Percentiles rank a stretch among this genome's conserved stretches.
These are phyloP conservation scores for Clathrus columnatus DNA, from an alignment of 768 basidiomycete genomes.

Conservation along the genomic window DNA sequence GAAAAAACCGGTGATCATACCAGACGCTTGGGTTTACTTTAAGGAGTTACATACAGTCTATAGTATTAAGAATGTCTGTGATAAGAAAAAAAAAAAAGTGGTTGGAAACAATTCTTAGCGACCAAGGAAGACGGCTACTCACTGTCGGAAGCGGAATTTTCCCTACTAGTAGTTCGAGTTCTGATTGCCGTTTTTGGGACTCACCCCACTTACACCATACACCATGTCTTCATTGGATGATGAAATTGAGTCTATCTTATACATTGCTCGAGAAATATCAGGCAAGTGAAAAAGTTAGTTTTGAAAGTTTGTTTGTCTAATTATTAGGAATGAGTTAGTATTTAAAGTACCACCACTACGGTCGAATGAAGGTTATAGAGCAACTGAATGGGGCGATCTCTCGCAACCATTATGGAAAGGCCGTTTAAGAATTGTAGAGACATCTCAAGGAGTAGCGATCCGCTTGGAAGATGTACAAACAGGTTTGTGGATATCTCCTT, in stretches of 20 bases:
- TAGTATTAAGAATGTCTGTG: too few relatives aligned
- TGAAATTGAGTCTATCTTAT: slow-evolving; percentile 84
- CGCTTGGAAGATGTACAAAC: slow-evolving; percentile 74
- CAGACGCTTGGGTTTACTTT: too few relatives aligned
- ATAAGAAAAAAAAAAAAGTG: too few relatives aligned
- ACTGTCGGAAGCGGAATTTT: not conserved
- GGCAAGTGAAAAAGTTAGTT: slow-evolving; percentile 38
- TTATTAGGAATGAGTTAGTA: slow-evolving; percentile 38
- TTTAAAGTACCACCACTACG: slow-evolving; percentile 87
- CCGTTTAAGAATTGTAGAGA: slow-evolving; percentile 76
- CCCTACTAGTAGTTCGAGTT: not conserved
- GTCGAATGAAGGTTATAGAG: slow-evolving; percentile 82
- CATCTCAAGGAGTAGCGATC: slow-evolving; percentile 54
- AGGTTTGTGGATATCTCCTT: slow-evolving; percentile 38
- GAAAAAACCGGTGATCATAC: too few relatives aligned
- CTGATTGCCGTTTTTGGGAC: not conserved
- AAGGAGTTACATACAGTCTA: too few relatives aligned
- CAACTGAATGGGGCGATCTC: slow-evolving; percentile 88
- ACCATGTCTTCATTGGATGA: slow-evolving; percentile 54
- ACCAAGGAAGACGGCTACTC: too few relatives aligned
- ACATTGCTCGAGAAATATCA: slow-evolving; percentile 85
- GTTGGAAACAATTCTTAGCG: too few relatives aligned
- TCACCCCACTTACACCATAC: not conserved
- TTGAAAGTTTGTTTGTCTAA: slow-evolving; percentile 10
- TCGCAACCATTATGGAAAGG: slow-evolving; percentile 85